These are phyloP conservation scores for Botryotinia narcissicola DNA, from an alignment of 2,329 filamentous ascomycete species.

Conservation along the genomic window DNA sequence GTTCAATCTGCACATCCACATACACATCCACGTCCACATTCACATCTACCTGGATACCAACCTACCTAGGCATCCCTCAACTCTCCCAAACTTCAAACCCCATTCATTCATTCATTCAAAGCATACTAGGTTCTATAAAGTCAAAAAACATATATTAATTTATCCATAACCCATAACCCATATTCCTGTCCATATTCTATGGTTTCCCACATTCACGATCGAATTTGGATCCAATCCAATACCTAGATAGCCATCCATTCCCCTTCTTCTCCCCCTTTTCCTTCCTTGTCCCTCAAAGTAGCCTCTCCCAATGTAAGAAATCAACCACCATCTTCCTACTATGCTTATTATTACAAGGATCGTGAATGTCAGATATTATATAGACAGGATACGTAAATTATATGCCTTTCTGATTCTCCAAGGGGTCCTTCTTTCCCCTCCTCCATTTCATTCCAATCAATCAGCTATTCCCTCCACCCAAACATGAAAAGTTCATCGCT, in stretches of 20 bases:
- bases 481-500: background rate
- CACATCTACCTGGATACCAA: background rate
- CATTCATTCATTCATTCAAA: background rate
- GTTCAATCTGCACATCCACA: background rate
- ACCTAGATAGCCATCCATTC: background rate
- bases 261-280: background rate
- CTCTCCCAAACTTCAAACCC: background rate
- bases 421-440: background rate
- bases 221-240: background rate
- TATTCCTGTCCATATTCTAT: background rate
- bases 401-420: background rate
- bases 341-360: slow-evolving; percentile 14
- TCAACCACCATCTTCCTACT: background rate
- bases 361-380: slow-evolving; percentile 16
- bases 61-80: background rate
- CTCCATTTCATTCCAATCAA: background rate
- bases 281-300: background rate
- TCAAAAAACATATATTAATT: slow-evolving; percentile 7
- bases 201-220: background rate
- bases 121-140: background rate
- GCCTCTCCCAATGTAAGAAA: background rate
- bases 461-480: slow-evolving; percentile 1
- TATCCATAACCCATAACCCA: slow-evolving; percentile 8
- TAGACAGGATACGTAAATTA: slow-evolving; percentile 18
- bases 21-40: too few species aligned